Evolutionary conservation across 2,329 filamentous ascomycete species (phyloP).

Genomic region (Chrysoporthe deuterocubensis): DNA sequence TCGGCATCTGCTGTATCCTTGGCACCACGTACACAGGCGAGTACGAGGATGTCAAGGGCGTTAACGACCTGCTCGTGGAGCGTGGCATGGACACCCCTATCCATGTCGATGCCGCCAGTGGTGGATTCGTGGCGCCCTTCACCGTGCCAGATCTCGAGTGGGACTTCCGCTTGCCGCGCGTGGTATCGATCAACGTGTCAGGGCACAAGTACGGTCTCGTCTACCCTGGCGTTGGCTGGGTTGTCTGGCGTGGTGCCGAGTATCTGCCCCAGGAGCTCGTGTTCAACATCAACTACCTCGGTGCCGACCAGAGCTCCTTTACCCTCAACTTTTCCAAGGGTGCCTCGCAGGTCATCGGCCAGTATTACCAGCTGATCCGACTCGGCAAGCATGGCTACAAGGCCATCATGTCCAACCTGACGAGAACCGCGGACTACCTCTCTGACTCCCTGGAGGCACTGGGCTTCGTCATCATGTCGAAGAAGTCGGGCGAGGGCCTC

Average conservation of each 20-base stretch:
- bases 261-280: slow-evolving; percentile 89
- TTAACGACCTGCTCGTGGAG: slow-evolving; percentile 85
- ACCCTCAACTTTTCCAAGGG: slow-evolving; percentile 98
- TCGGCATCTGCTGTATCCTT: slow-evolving; percentile 90
- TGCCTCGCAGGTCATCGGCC: slow-evolving; percentile 90
- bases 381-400: slow-evolving; percentile 92
- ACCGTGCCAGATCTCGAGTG: slow-evolving; percentile 78
- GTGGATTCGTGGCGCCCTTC: slow-evolving; percentile 74
- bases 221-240: slow-evolving; percentile 93
- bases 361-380: slow-evolving; percentile 97
- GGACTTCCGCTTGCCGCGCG: slow-evolving; percentile 89
- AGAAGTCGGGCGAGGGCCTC: slow-evolving; percentile 75
- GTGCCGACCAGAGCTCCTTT: slow-evolving; percentile 92
- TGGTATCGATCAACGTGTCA: slow-evolving; percentile 92
- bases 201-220: slow-evolving; percentile 76
- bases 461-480: slow-evolving; percentile 87
- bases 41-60: slow-evolving; percentile 90
- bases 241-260: slow-evolving; percentile 83
- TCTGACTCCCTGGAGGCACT: slow-evolving; percentile 71
- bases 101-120: slow-evolving; percentile 27
- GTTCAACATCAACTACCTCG: slow-evolving; percentile 99
- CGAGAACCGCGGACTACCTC: slow-evolving; percentile 86
- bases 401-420: slow-evolving; percentile 92
- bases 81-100: slow-evolving; percentile 80
- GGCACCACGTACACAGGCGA: slow-evolving; percentile 95